These are phyloP conservation scores for Pythium myriotylum DNA, from an alignment of 352 stramenopile genomes.

Conservation along the genomic window DNA sequence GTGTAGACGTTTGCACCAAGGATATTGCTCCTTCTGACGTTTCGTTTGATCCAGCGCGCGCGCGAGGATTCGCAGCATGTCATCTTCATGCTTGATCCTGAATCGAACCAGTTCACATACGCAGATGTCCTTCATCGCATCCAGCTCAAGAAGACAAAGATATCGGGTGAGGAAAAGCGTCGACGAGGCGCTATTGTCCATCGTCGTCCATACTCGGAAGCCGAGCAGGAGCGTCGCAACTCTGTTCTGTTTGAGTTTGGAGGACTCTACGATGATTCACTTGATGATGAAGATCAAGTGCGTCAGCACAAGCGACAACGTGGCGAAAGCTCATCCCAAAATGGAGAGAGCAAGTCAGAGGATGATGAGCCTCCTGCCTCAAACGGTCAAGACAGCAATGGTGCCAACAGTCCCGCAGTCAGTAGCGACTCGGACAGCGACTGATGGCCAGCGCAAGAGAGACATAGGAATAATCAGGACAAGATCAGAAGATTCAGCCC, in stretches of 20 bases:
- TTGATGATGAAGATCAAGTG: conserved; percentile 68
- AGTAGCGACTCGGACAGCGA: conserved; percentile 71
- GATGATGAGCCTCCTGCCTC: conserved; percentile 15
- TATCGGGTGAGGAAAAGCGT: conserved; percentile 77
- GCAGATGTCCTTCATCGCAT: conserved; percentile 74
- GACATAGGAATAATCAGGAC: conserved; percentile 35
- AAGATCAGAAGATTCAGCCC: not conserved
- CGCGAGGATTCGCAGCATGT: conserved; percentile 69
- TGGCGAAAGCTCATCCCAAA: conserved; percentile 24
- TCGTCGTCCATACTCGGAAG: conserved; percentile 73
- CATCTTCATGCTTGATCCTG: conserved; percentile 78
- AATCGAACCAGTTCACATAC: conserved; percentile 81
- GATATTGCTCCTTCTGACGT: too few species aligned
- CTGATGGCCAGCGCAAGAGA: conserved; percentile 9
- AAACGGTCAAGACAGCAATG: conserved; percentile 37
- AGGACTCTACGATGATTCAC: conserved; percentile 62
- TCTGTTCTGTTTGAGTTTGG: conserved; percentile 66
- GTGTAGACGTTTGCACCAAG: conserved; percentile 16
- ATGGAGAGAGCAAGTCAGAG: conserved; percentile 49
- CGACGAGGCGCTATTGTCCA: conserved; percentile 76
- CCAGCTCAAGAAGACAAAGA: conserved; percentile 82
- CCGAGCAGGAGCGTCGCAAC: conserved; percentile 57
- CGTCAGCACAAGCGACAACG: conserved; percentile 69
- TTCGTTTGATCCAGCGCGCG: conserved; percentile 1
- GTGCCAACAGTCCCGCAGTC: conserved; percentile 66